Conservation (phyloP, 2,329 filamentous ascomycete species). For the Pseudogymnoascus sp. region DNA sequence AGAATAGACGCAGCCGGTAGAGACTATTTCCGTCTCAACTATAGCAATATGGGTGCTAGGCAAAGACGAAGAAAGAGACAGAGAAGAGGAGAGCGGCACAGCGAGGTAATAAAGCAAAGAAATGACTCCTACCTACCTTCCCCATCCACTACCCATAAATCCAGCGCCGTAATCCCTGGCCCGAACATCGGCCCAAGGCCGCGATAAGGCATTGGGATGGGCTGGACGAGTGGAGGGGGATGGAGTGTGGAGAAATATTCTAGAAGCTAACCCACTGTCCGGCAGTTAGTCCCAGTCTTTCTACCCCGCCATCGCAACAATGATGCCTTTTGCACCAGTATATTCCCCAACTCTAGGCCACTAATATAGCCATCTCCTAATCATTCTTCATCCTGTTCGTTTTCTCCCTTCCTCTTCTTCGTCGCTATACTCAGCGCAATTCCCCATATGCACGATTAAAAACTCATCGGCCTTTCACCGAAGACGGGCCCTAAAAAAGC, state of each 20-base stretch:
- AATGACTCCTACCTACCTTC: neutral
- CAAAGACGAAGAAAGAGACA: neutral
- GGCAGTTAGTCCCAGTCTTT: neutral
- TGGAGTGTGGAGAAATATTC: neutral
- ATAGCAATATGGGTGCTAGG: neutral
- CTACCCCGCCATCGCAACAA: neutral
- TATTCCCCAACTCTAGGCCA: neutral
- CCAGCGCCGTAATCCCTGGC: neutral
- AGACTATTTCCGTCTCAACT: neutral
- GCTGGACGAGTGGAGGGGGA: neutral
- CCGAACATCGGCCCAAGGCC: conserved; percentile 1
- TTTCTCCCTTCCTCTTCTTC: neutral
- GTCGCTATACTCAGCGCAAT: neutral
- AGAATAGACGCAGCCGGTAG: neutral
- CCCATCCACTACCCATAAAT: neutral
- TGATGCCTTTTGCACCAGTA: neutral
- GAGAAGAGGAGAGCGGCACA: neutral
- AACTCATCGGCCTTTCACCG: neutral
- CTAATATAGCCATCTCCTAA: neutral
- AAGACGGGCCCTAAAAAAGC: neutral
- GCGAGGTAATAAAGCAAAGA: neutral
- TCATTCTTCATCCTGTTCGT: neutral
- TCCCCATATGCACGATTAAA: neutral
- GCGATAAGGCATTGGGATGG: neutral
- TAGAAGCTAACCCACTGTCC: neutral